Percentiles rank a stretch among this genome's conserved stretches.
Conservation (phyloP, 768 basidiomycete genomes). For the Collybiopsis luxurians region DNA sequence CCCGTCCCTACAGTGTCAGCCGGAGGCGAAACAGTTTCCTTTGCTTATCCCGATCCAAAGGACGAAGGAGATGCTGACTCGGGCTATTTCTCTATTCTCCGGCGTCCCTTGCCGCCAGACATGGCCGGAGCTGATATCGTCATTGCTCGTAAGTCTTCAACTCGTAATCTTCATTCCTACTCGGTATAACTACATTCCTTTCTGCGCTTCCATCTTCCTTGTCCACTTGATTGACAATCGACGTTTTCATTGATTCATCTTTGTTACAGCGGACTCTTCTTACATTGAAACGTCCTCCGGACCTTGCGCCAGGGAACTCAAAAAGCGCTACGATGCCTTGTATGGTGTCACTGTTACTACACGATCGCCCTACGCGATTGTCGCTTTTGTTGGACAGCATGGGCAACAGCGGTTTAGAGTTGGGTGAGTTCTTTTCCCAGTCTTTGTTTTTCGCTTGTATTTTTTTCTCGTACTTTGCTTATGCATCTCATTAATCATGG, state of each 20-base stretch:
- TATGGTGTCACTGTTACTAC: slow-evolving; percentile 63
- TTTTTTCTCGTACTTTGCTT: too few species aligned
- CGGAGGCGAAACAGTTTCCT: slow-evolving; percentile 1
- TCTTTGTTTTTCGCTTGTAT: not conserved
- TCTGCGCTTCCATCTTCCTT: too few species aligned
- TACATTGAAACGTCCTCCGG: slow-evolving; percentile 83
- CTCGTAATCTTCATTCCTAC: too few species aligned
- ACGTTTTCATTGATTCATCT: not conserved
- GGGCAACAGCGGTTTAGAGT: slow-evolving; percentile 77
- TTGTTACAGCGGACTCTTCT: slow-evolving; percentile 58
- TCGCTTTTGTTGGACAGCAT: slow-evolving; percentile 79
- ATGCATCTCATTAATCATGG: too few species aligned
- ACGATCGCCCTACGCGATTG: slow-evolving; percentile 79
- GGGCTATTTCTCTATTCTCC: not conserved
- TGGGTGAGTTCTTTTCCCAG: slow-evolving; percentile 49
- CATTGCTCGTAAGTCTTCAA: slow-evolving; percentile 52
- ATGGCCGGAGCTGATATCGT: slow-evolving; percentile 54
- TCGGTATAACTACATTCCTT: too few species aligned
- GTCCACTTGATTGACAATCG: too few species aligned
- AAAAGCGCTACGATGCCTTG: slow-evolving; percentile 69
- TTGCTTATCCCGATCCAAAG: slow-evolving; percentile 1
- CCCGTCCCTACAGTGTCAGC: slow-evolving; percentile 1
- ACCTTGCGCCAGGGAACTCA: slow-evolving; percentile 72
- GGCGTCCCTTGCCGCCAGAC: slow-evolving; percentile 40
- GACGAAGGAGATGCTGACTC: not conserved